Conservation (phyloP, 2,329 filamentous ascomycete species). For the Diaporthe destruens region DNA sequence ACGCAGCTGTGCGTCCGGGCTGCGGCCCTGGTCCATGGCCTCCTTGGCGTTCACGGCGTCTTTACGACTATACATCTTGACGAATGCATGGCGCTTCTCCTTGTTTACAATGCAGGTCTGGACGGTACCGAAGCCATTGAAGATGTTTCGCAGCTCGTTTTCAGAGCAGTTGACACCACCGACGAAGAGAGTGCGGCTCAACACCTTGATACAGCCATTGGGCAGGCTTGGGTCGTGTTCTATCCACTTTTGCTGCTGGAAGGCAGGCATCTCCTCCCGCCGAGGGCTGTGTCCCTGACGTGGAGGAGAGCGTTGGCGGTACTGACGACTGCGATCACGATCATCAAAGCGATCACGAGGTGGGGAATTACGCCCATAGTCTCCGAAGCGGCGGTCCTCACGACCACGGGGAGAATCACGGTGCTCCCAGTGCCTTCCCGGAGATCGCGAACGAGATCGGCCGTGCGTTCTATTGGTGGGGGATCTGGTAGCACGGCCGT, state of each 20-base stretch:
- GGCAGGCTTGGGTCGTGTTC: constrained; percentile 83
- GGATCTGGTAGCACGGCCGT: constrained; percentile 73
- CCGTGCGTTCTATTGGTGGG: constrained; percentile 67
- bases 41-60: constrained; percentile 88
- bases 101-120: constrained; percentile 99
- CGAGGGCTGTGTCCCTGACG: constrained; percentile 74
- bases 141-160: constrained; percentile 83
- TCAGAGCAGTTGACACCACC: constrained; percentile 93
- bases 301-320: constrained; percentile 88
- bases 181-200: constrained; percentile 95
- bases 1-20: constrained; percentile 80
- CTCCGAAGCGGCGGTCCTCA: constrained; percentile 78
- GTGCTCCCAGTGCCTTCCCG: constrained; percentile 78
- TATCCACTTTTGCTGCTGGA: constrained; percentile 74
- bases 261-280: constrained; percentile 52
- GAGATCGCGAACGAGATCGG: constrained; percentile 84
- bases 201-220: constrained; percentile 86
- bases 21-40: constrained; percentile 85
- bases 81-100: constrained; percentile 97
- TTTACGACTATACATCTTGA: constrained; percentile 94
- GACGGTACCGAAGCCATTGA: constrained; percentile 85
- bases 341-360: constrained; percentile 71
- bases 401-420: constrained; percentile 73
- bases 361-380: constrained; percentile 77
- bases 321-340: constrained; percentile 68